Evolutionary conservation across 2,329 filamentous ascomycete genomes (phyloP).

Genomic region (Aspergillus neotritici): DNA sequence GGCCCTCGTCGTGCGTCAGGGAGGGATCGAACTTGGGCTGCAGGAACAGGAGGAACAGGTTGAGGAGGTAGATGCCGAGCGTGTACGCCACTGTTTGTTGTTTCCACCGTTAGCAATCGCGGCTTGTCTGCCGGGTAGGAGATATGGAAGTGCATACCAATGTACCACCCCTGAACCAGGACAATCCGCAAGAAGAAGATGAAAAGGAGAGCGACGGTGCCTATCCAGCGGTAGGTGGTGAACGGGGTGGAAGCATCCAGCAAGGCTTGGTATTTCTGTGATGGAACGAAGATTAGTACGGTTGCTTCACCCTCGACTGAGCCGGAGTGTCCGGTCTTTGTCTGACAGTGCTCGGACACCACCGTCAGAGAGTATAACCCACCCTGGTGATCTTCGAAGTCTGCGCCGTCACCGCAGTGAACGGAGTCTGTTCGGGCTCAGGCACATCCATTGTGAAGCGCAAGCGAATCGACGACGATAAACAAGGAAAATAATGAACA

Average conservation of each 20-base stretch:
- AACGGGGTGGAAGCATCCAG: constrained; percentile 91
- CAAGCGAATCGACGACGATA: background rate
- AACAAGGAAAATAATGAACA: background rate
- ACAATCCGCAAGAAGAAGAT: constrained; percentile 87
- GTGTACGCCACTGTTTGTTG: constrained; percentile 75
- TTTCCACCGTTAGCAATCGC: constrained; percentile 1
- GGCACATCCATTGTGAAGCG: constrained; percentile 66
- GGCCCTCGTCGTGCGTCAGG: constrained; percentile 88
- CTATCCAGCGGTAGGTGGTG: constrained; percentile 82
- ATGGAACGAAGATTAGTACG: constrained; percentile 7
- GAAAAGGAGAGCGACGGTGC: constrained; percentile 68
- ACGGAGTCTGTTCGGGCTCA: constrained; percentile 85
- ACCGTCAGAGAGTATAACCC: constrained; percentile 17
- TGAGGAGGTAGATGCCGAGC: constrained; percentile 95
- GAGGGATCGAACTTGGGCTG: constrained; percentile 98
- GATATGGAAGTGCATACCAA: constrained; percentile 55
- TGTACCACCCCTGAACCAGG: constrained; percentile 95
- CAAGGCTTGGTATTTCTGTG: constrained; percentile 84
- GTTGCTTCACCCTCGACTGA: background rate
- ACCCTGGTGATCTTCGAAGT: constrained; percentile 51
- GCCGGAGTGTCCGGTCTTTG: background rate
- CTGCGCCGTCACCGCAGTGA: constrained; percentile 81
- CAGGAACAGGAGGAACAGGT: constrained; percentile 97
- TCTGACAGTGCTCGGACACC: background rate
- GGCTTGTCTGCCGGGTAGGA: background rate